Base-by-base conservation (phyloP, 169 alveolate genomes). In the Cryptosporidium muris region DNA sequence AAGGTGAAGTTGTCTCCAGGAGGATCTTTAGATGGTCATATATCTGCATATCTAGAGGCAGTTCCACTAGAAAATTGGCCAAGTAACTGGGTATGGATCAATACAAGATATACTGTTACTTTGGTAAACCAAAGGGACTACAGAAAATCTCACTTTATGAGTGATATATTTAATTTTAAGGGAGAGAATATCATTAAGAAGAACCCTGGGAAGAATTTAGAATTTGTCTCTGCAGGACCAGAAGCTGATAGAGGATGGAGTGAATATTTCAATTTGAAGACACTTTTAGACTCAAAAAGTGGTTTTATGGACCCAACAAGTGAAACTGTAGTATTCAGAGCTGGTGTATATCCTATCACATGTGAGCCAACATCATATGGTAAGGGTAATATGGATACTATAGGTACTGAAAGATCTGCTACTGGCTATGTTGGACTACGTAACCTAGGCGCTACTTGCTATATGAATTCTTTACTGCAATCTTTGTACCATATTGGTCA, bases 361-460 rank as follows among this genome's bases (percentile, higher is more conserved):
- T 74, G 85, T 37, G 85, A 74, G 3, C 85, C 85, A 2, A 64
- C 36, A 25, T 56, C 63, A 2, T 56, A 8, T 8, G 85, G 85
- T 3, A 54, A 60, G 16, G 51, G 68, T 4, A 60, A 12, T 37
- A 6, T 74, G 40, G 85, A 74, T 36, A 45, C 11, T 25, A 43
- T 74, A 1, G 67, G 85, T n/a, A 74, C 85, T 5, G 85, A 74
- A 3, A 58, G 85, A 3, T 74, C 85, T 12, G 40, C 47, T 4
- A 94, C 98, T 11, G 99, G 99, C 1, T 96, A 90, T 88, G 99
- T 96, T 16, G 99, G 99, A 2, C 66, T 97, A 52, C 94, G 95
- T 66, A 97, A 97, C 88, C 96, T 96, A 56, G 99, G 99, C 7
- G 98, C 99, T 63, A 97, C 99, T 9, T 98, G 99, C 92, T 98